Evolutionary conservation across 2,329 filamentous ascomycete genomes (phyloP), one percentile per base, ranked within the genome.

Genomic region (Hysterium pulicare): DNA sequence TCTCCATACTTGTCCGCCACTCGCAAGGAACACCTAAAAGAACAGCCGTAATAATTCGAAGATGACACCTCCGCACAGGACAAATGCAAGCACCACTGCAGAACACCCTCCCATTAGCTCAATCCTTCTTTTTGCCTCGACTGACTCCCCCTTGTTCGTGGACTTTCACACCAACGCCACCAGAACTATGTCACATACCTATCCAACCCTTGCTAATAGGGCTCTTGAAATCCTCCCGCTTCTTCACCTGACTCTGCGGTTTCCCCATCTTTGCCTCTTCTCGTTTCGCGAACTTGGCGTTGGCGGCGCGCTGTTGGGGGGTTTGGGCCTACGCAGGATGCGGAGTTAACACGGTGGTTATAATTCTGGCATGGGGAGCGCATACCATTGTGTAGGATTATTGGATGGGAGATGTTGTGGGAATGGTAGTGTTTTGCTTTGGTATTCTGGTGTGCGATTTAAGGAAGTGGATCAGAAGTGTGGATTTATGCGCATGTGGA

Each of bases 251-350:
- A 19, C 58, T 53, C 49, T 72, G 54, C 2, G 71, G 68, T 72
- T 87, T 89, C 70, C 87, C 87, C 67, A 86, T 85, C 63, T 83
- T 86, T 46, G 75, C 72, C 63, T 86, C 82, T 65, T 91, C 83
- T 41, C 79, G 76, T 65, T 84, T 84, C 54, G 78, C 83, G 70
- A 88, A 94, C 70, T 86, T 85, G 61, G 80, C 80, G 73, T 93
- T 93, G 50, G 84, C 83, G 61, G 82, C 82, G 67, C 87, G 84
- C 75, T 93, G 88, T 69, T 88, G 80, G 55, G 84, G 87, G 54
- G 87, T 93, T 83, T 91, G 87, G 56, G 83, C 86, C 86, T 90
- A 42, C 19, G 32, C 5, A 30, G 38, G 19, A 22, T 15, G 36
- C 20, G 22, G 20, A 38, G 9, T n/a, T n/a, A n/a, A n/a, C n/a